Evolutionary conservation across 2,329 filamentous ascomycete genomes (phyloP), one percentile per base, ranked within the genome.

Genomic region (Xylaria sp.): DNA sequence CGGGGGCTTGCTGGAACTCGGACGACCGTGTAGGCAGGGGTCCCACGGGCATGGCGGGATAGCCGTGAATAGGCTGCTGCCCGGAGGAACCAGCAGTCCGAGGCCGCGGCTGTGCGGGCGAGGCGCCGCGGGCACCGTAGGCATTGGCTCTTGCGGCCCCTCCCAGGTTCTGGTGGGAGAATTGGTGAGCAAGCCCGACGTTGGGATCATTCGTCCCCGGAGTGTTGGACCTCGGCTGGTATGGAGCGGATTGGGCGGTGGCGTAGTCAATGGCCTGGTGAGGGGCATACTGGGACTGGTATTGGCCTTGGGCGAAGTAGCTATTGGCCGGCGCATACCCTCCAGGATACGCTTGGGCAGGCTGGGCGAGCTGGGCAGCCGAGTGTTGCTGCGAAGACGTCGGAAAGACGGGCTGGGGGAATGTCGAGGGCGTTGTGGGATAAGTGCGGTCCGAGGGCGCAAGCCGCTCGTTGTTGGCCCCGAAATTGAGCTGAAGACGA

Each of bases 101-200:
- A 58, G 95, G 94, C 68, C 96, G 90, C 79, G 51, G 19, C 21
- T 92, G 90, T 61, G 85, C 86, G 32, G 93, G 89, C 36, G 93
- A 90, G 36, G 88, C 85, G 42, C 86, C 86, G 54, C 93, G 88
- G 68, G 88, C 86, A 72, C 85, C 88, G 78, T 94, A 94, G 57
- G 90, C 89, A 68, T 89, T 89, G 34, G 86, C 86, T 73, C 93
- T 88, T 68, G 90, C 89, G 51, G 88, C 89, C 53, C 89, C 89
- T 68, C 92, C 91, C 48, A 98, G 87, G 80, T 98, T 97, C 84
- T 98, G 95, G 81, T 98, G 94, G 67, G 95, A 97, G 81, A 98
- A 97, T 80, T 99, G 96, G 79, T 98, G 93, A 69, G 94, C 94
- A 54, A 98, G 87, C 34, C 94, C 94, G 75, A 93, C 96, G 75